phyloP scores from a whole-genome alignment of 805 yeast genomes.

The Candida lessepsii region DNA sequence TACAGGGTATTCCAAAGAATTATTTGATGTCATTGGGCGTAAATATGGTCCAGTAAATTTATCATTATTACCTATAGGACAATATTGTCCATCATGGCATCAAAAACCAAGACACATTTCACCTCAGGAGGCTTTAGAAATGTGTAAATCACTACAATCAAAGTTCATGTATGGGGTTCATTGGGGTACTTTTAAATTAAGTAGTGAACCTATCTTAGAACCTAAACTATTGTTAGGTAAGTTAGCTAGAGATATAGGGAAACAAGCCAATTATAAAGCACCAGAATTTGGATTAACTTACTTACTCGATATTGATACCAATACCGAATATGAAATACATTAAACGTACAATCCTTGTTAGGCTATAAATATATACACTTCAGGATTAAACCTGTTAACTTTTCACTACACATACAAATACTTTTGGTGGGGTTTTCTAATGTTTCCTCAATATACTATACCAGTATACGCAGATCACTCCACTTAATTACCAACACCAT shows the following conservation, averaged over 20 bases:
- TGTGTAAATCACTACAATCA: slow-evolving; percentile 62
- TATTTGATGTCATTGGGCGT: slow-evolving; percentile 65
- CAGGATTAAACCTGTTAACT: too few species aligned
- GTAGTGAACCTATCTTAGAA: slow-evolving; percentile 84
- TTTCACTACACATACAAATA: too few species aligned
- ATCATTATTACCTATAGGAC: slow-evolving; percentile 89
- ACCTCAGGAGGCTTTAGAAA: slow-evolving; percentile 72
- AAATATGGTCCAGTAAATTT: slow-evolving; percentile 57
- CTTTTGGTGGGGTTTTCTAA: too few species aligned
- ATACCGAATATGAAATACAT: slow-evolving; percentile 10
- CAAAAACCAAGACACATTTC: slow-evolving; percentile 84
- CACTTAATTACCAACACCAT: slow-evolving; percentile 5
- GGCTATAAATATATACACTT: slow-evolving; percentile 1
- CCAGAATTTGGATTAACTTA: slow-evolving; percentile 79
- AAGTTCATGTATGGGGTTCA: slow-evolving; percentile 80
- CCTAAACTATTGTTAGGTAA: slow-evolving; percentile 63
- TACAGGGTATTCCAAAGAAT: slow-evolving; percentile 79
- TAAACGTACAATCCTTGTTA: background rate
- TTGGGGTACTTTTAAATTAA: slow-evolving; percentile 92
- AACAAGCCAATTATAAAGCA: slow-evolving; percentile 45
- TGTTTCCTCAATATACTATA: too few species aligned
- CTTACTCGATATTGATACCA: slow-evolving; percentile 41
- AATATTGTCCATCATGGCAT: slow-evolving; percentile 94
- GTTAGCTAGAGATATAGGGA: slow-evolving; percentile 43
- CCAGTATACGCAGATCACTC: too few species aligned